Conservation (phyloP, 495 filamentous ascomycete genomes). For the Penicillium parvum region DNA sequence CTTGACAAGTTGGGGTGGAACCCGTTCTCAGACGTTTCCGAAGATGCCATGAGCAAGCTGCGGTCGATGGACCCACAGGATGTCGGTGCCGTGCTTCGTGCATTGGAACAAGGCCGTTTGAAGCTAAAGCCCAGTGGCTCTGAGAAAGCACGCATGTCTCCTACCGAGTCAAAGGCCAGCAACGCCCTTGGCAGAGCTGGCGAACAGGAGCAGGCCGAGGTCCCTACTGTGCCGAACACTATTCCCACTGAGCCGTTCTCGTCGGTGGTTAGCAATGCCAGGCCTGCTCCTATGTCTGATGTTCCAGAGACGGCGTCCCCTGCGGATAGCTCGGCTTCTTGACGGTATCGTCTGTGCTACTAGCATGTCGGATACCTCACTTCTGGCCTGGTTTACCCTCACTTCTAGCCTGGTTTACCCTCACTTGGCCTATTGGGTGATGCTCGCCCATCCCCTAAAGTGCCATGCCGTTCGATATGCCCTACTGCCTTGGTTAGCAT, state of each 20-base stretch:
- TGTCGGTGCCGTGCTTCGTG: conserved; percentile 32
- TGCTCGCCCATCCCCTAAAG: no score
- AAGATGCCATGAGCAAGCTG: conserved; percentile 36
- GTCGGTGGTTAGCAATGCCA: conserved; percentile 9
- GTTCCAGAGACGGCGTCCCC: conserved; percentile 28
- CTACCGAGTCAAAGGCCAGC: conserved; percentile 29
- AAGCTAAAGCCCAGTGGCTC: conserved; percentile 32
- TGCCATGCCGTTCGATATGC: no score
- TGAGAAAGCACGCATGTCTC: conserved; percentile 31
- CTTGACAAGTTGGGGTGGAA: conserved; percentile 40
- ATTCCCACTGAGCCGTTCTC: conserved; percentile 35
- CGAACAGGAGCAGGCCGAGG: conserved; percentile 21
- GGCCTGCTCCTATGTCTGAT: conserved; percentile 11
- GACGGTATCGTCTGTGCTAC: conserved; percentile 1
- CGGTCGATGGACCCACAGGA: conserved; percentile 39
- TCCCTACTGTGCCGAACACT: conserved; percentile 22
- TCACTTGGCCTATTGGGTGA: no score
- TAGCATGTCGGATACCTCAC: no score
- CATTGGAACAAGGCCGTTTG: conserved; percentile 34
- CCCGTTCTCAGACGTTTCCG: conserved; percentile 35
- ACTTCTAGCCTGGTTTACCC: no score
- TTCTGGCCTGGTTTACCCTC: no score
- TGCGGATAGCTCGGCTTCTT: conserved; percentile 20
- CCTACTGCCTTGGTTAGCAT: no score
- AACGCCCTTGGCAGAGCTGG: conserved; percentile 14